Base-by-base conservation (phyloP, 2,329 filamentous ascomycete genomes). In the Aspergillus versicolor region DNA sequence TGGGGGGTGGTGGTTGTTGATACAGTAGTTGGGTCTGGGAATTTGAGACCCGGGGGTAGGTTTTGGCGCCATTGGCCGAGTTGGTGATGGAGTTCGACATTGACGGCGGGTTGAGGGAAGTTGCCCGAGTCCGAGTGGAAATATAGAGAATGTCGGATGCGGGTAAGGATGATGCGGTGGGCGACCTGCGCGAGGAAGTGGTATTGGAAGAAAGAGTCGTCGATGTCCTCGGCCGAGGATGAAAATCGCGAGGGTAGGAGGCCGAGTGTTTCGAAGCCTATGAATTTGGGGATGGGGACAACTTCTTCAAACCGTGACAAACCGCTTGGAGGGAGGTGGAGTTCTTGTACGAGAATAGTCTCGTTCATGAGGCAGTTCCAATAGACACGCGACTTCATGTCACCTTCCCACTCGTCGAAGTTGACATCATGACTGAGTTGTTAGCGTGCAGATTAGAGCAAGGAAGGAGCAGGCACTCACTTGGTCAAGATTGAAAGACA, bases 311-410 rank as follows among this genome's bases (percentile, higher is more conserved):
- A 80, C 13, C 78, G 75, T 15, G 78, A 73, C 38, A 84, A 72
- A 5, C 79, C 78, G 49, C 80, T 82, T 15, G 79, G 71, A 3
- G 81, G 81, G 8, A 84, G 72, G 58, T 81, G 77, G 11, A 83
- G 70, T 58, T 84, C 81, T 65, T 84, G 81, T 0, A 80, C 79
- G 12, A 83, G 76, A 52, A 84, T 81, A 1, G 79, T 81, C 62
- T 84, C 81, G 61, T 82, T 81, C 79, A 83, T 82, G 44, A 82
- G 70, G 15, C 79, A 80, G 56, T 79, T 82, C 81, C 81, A 84
- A 60, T 82, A 84, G 2, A 83, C 73, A 17, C 81, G 73, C 2
- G 80, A 81, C 57, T 83, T 78, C 80, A 84, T 83, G 64, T 84
- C 81, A 5, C 79, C 77, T 58, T 81, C 78, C 81, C 81, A 84